Evolutionary conservation across 2,329 filamentous ascomycete species (phyloP).

Genomic region (Myriangium duriaei): DNA sequence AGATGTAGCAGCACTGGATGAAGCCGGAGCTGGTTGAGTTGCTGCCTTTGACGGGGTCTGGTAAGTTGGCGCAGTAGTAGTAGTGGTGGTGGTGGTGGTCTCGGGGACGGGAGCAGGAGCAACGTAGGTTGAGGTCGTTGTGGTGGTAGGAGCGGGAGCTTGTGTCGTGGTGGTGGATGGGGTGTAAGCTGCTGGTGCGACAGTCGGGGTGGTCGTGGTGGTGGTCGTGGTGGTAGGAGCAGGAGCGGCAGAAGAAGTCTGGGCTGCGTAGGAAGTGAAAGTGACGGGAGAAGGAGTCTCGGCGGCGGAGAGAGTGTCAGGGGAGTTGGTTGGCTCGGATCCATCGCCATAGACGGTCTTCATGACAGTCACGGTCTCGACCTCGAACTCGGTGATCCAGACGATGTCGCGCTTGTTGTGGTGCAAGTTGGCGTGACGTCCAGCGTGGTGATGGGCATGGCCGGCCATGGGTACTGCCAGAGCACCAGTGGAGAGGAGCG

Average conservation of each 20-base stretch:
- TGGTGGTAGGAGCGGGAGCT: slow-evolving; percentile 16
- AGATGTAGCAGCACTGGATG: slow-evolving; percentile 11
- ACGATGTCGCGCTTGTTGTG: slow-evolving; percentile 31
- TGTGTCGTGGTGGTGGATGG: slow-evolving; percentile 15
- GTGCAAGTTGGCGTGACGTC: slow-evolving; percentile 4
- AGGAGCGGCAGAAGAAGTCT: slow-evolving; percentile 12
- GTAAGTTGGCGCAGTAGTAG: slow-evolving; percentile 4
- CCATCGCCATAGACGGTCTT: slow-evolving; percentile 35
- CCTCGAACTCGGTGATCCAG: slow-evolving; percentile 37
- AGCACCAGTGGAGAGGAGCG: slow-evolving; percentile 8
- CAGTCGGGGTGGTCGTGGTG: slow-evolving; percentile 14
- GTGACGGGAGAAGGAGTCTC: slow-evolving; percentile 13
- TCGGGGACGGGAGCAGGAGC: slow-evolving; percentile 4
- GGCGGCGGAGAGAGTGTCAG: slow-evolving; percentile 5
- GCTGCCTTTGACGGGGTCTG: slow-evolving; percentile 12
- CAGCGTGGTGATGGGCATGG: slow-evolving; percentile 2
- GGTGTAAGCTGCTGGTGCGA: slow-evolving; percentile 10
- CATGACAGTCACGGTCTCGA: slow-evolving; percentile 38
- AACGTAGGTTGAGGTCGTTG: slow-evolving; percentile 15
- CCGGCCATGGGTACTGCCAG: slow-evolving; percentile 9
- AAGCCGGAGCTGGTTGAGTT: slow-evolving; percentile 11
- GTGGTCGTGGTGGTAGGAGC: slow-evolving; percentile 16
- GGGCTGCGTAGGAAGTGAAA: slow-evolving; percentile 14
- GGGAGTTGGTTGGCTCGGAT: slow-evolving; percentile 16
- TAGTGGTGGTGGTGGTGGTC: slow-evolving; percentile 6